These are phyloP conservation scores for Monilinia laxa DNA, from an alignment of 2,329 filamentous ascomycete species.

Conservation along the genomic window DNA sequence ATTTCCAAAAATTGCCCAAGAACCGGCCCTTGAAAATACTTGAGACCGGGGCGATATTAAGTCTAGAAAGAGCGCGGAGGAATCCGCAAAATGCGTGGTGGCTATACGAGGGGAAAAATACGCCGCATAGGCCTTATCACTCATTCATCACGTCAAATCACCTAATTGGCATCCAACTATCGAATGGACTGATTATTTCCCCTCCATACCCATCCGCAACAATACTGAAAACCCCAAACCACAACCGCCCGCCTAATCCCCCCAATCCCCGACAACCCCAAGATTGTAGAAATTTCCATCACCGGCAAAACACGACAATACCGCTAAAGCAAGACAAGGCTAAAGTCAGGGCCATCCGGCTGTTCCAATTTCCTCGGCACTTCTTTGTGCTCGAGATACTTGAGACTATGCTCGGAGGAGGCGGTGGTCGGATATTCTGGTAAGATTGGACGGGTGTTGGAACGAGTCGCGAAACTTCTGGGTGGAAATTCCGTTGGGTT, in stretches of 20 bases:
- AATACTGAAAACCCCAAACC: not conserved
- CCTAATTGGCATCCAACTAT: not conserved
- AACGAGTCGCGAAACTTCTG: not conserved
- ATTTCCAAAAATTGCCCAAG: not conserved
- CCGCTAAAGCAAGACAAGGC: constrained; percentile 1
- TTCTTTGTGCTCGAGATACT: not conserved
- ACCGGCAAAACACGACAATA: not conserved
- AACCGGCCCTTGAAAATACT: not conserved
- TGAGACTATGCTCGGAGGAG: not conserved
- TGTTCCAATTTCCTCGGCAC: not conserved
- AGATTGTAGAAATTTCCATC: not conserved
- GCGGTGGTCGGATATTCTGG: not conserved
- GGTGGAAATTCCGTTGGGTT: not conserved
- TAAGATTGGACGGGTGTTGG: not conserved
- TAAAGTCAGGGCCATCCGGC: constrained; percentile 8
- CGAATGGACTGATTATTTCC: not conserved
- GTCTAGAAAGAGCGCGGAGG: not conserved
- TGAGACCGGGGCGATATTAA: not conserved
- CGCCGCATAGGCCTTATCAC: not conserved
- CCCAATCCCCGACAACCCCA: not conserved
- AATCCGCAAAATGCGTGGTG: not conserved
- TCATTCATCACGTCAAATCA: constrained; percentile 8
- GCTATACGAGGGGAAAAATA: constrained; percentile 4
- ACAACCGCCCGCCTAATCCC: not conserved
- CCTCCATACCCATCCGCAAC: not conserved